Evolutionary conservation across 176 grass and related monocot genomes (phyloP), one percentile per base, ranked within the genome.

Genomic region (Aegilops speltoides): DNA sequence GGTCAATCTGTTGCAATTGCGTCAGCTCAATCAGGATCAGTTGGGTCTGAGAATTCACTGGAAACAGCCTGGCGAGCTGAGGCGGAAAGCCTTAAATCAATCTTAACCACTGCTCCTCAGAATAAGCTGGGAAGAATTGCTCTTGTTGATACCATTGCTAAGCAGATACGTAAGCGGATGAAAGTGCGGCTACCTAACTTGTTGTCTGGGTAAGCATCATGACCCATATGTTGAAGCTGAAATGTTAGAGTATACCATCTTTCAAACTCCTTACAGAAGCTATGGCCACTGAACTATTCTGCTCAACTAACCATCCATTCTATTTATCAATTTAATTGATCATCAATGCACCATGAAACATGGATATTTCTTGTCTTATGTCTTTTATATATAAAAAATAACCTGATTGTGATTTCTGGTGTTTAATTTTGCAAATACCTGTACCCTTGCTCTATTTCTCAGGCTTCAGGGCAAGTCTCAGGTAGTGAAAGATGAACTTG

Each of bases 401-500:
- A 68, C 8, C 41, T 19, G 10, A 29, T 57, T 15, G 3, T 79
- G 29, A 41, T 86, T 86, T 86, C 34, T 66, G 74, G 26, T 85
- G 65, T 28, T 83, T 85, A 81, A 88, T 71, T 72, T 72, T 64
- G 31, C 70, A 31, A 43, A 45, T 79, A 23, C 7, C 20, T 81
- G 34, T 32, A 32, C 38, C 29, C 40, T 70, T 81, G 28, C 60
- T 84, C 23, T 50, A 70, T 82, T 81, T 81, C 1, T 80, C 80
- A 97, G 95, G 81, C 90, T 97, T 86, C 95, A 97, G 68, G 92
- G 95, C 72, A 97, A 94, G 76, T 97, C 95, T 76, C 95, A 97
- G 84, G 75, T 89, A 84, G 95, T 97, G 76, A 89, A 94, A 91
- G 92, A 97, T 88, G 95, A 97, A 83, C 89, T 97, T 88, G 88